Conservation (phyloP, 2,329 filamentous ascomycete species). For the Endothia cerciana region DNA sequence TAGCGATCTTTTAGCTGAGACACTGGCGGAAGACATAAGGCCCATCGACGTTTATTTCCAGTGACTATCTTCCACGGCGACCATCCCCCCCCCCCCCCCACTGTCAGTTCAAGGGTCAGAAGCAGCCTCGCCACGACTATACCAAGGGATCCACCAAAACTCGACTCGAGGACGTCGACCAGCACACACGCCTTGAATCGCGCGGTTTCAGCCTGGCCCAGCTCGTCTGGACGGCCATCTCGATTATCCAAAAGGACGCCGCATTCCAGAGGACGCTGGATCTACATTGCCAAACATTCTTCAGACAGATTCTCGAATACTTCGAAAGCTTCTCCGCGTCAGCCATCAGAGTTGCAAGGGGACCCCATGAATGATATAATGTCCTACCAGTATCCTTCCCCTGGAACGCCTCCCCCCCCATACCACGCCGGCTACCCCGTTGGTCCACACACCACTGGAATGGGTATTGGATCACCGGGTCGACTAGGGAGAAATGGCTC, state of each 20-base stretch:
- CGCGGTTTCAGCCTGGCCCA: neutral
- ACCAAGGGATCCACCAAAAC: constrained; percentile 13
- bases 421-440: constrained; percentile 44
- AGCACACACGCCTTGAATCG: neutral
- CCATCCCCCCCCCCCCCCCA: neutral
- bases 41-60: constrained; percentile 1
- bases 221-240: neutral
- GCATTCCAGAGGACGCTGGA: constrained; percentile 12
- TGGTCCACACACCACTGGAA: constrained; percentile 39
- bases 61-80: neutral
- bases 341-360: constrained; percentile 14
- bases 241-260: neutral
- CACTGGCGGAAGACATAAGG: constrained; percentile 2
- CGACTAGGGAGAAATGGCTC: constrained; percentile 26
- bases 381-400: constrained; percentile 53
- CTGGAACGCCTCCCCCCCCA: constrained; percentile 41
- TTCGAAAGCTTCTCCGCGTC: constrained; percentile 11
- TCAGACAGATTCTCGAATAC: constrained; percentile 14
- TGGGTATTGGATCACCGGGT: constrained; percentile 35
- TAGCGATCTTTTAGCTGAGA: constrained; percentile 19
- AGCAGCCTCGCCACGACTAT: constrained; percentile 10
- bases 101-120: constrained; percentile 6
- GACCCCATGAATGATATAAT: constrained; percentile 48
- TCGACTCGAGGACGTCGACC: neutral
- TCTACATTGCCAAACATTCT: constrained; percentile 17